phyloP scores from a whole-genome alignment of 73 alveolate genomes.

The Symbiodinium natans region DNA sequence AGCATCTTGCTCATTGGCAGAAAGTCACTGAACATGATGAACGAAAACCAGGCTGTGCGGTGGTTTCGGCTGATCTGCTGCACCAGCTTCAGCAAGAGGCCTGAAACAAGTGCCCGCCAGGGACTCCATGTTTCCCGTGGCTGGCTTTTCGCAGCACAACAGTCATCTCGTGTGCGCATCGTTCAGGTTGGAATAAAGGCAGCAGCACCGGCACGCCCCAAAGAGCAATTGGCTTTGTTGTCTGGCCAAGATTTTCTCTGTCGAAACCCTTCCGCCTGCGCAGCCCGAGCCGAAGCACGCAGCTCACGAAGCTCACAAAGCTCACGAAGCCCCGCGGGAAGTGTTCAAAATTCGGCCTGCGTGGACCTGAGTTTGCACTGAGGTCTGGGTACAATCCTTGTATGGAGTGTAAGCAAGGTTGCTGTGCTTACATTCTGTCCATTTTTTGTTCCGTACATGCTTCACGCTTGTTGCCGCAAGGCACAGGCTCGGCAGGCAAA shows the following conservation, averaged over 20 bases:
- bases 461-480: not conserved
- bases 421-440: no score
- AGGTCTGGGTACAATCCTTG: no score
- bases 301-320: no score
- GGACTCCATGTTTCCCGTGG: no score
- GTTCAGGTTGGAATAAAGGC: not conserved
- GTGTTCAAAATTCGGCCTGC: not conserved
- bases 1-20: not conserved
- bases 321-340: no score
- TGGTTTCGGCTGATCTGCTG: slow-evolving; percentile 64
- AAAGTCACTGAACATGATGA: not conserved
- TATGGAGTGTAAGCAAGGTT: no score
- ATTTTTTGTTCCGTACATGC: no score
- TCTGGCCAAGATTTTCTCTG: not conserved
- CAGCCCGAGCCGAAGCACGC: not conserved
- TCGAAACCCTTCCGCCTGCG: not conserved
- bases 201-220: not conserved
- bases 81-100: slow-evolving; percentile 74
- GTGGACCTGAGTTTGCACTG: not conserved
- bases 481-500: not conserved
- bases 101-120: not conserved
- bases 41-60: slow-evolving; percentile 39
- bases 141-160: no score
- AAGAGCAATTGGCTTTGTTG: not conserved
- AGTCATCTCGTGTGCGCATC: not conserved